These are phyloP conservation scores for Kwoniella newhampshirensis DNA, from an alignment of 768 basidiomycete genomes.

Conservation along the genomic window DNA sequence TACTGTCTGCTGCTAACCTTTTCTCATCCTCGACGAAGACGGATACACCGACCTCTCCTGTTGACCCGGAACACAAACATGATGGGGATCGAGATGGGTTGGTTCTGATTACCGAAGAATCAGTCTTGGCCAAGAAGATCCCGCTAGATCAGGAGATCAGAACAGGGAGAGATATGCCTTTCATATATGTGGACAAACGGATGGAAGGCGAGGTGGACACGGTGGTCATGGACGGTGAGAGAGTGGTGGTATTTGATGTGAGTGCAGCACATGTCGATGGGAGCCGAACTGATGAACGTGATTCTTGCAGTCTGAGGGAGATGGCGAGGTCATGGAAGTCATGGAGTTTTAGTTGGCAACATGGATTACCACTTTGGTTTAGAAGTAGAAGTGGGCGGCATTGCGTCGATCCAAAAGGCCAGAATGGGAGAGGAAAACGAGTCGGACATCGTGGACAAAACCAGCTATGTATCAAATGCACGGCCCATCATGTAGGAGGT, in stretches of 20 bases:
- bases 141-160: conserved; percentile 22
- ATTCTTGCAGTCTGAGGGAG: conserved; percentile 2
- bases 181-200: conserved; percentile 21
- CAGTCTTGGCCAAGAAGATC: conserved; percentile 11
- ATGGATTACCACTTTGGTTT: no score
- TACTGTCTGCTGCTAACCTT: not conserved
- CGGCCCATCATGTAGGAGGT: no score
- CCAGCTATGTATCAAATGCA: no score
- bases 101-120: conserved; percentile 28
- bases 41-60: no score
- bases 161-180: conserved; percentile 36
- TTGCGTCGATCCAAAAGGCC: no score
- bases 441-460: no score
- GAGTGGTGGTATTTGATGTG: conserved; percentile 40
- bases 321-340: conserved; percentile 16
- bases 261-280: conserved; percentile 15
- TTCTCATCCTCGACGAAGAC: not conserved
- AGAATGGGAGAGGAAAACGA: no score
- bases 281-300: conserved; percentile 3
- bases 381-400: no score
- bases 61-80: not conserved
- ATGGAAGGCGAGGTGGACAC: conserved; percentile 16
- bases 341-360: conserved; percentile 25
- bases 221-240: conserved; percentile 40
- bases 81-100: conserved; percentile 33